Conservation (phyloP, 2,329 filamentous ascomycete species). For the Clarireedia paspali region DNA sequence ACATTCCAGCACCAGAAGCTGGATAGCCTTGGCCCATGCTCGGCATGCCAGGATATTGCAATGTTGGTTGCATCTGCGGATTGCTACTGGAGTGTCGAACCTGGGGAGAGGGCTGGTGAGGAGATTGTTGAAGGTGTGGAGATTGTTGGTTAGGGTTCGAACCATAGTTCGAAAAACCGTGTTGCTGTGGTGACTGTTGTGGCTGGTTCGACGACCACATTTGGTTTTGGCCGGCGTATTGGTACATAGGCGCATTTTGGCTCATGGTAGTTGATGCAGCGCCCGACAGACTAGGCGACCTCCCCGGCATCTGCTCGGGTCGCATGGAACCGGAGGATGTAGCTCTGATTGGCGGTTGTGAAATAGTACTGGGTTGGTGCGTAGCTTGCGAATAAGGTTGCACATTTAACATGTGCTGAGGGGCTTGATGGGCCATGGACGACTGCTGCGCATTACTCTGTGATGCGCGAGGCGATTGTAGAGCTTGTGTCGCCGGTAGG, state of each 20-base stretch:
- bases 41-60: constrained; percentile 58
- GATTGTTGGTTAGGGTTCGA: constrained; percentile 8
- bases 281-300: constrained; percentile 53
- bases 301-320: constrained; percentile 51
- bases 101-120: constrained; percentile 50
- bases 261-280: constrained; percentile 46
- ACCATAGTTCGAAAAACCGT: constrained; percentile 4
- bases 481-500: constrained; percentile 44
- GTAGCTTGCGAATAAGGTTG: constrained; percentile 64
- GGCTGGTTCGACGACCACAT: constrained; percentile 58
- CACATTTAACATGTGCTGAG: constrained; percentile 37
- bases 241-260: constrained; percentile 43
- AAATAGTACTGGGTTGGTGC: constrained; percentile 63
- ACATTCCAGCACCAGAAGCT: constrained; percentile 46
- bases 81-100: constrained; percentile 48
- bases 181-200: constrained; percentile 55
- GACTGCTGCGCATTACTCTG: constrained; percentile 49
- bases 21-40: constrained; percentile 51
- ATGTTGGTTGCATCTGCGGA: constrained; percentile 48
- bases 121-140: constrained; percentile 53
- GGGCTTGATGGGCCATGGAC: constrained; percentile 34
- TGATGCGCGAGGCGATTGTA: constrained; percentile 51
- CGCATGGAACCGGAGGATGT: constrained; percentile 52
- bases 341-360: constrained; percentile 64
- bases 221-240: constrained; percentile 52